These are phyloP conservation scores for Manihot esculenta DNA, from an alignment of 441 rosid species.

Conservation along the genomic window DNA sequence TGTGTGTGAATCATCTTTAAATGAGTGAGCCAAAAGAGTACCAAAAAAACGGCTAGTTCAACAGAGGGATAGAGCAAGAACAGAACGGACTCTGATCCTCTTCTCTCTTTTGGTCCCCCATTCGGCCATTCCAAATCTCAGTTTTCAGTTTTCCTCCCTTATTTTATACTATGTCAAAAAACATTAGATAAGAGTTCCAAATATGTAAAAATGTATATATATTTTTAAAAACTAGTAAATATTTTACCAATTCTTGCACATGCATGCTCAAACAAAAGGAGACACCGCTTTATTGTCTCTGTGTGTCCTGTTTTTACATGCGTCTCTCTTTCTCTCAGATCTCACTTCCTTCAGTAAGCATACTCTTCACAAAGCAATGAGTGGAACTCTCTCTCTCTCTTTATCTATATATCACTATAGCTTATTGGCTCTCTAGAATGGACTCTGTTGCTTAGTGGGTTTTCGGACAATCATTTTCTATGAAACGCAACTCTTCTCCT, in stretches of 20 bases:
- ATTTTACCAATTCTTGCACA: slow-evolving; percentile 8
- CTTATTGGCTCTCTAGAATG: slow-evolving; percentile 5
- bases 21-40: neutral
- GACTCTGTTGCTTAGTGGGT: slow-evolving; percentile 19
- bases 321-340: slow-evolving; percentile 21
- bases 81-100: slow-evolving; percentile 20
- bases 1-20: neutral
- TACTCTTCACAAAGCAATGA: neutral
- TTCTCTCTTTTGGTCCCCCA: slow-evolving; percentile 9
- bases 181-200: neutral
- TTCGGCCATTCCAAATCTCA: slow-evolving; percentile 21
- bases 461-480: slow-evolving; percentile 45
- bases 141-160: neutral
- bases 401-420: slow-evolving; percentile 14
- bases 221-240: neutral
- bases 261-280: slow-evolving; percentile 55
- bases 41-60: slow-evolving; percentile 29
- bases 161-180: slow-evolving; percentile 2
- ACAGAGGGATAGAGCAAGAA: neutral
- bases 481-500: slow-evolving; percentile 37
- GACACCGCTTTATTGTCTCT: slow-evolving; percentile 44
- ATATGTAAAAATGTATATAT: neutral
- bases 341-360: slow-evolving; percentile 9
- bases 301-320: slow-evolving; percentile 29
- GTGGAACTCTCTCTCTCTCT: slow-evolving; percentile 3